Evolutionary conservation across 768 basidiomycete species (phyloP), one percentile per base, ranked within the genome.

Genomic region (Trametopsis cervina): DNA sequence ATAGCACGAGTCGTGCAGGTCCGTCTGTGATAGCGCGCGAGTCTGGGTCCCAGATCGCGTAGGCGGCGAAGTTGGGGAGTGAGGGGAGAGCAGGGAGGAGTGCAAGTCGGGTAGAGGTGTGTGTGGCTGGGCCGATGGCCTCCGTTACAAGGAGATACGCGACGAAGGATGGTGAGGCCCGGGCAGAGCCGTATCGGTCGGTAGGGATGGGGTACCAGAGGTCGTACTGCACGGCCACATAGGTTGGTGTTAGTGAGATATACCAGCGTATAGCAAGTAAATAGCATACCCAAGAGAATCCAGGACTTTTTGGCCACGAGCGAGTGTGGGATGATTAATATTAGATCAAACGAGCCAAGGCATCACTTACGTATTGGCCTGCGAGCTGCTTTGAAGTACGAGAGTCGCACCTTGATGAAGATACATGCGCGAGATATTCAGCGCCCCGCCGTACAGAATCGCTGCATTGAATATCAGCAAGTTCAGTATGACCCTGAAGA

Each of bases 371-470:
- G 52, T 48, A 40, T 68, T 68, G 12, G 61, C 53, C 48, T 68
- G 66, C 15, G 42, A 37, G 20, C 56, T 47, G 18, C 62, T 64
- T 46, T 68, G 66, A 37, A 64, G 55, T 4, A 65, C 66, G 4
- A 67, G 57, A 0, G 64, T 63, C 7, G 62, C 62, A 4, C 66
- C 66, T 35, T 68, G 65, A 48, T 68, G 66, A 12, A 64, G 53
- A 44, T 66, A 64, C 57, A 66, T 57, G 35, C 63, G 42, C n/a
- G 60, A 55, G 36, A 65, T 65, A 36, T 59, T 58, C 41, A 63
- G 37, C 26, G 33, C 53, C n/a, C 54, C 63, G 23, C 56, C 55
- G 52, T 61, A 66, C 27, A 63, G 47, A 21, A 65, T 49, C 10
- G 66, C 57, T 56, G 22, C 41, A 21, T 38, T 25, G 12, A 33